Conservation (phyloP, 306 rosid species). For the Gastrolobium bilobum region DNA sequence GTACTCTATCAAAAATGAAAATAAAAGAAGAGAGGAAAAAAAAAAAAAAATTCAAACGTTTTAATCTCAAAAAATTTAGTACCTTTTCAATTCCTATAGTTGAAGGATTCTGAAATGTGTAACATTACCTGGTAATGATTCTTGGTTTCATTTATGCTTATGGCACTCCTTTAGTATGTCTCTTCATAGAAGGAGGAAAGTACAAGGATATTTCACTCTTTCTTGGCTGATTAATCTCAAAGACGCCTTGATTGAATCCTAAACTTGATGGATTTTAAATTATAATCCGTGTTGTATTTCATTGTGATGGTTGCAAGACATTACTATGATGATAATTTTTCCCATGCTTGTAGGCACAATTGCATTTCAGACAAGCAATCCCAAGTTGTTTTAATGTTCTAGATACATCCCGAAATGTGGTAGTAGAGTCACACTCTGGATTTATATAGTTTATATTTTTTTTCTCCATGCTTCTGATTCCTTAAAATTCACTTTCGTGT, state of each 20-base stretch:
- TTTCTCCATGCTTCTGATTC: not conserved
- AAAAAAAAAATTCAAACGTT: not conserved
- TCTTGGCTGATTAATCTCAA: not conserved
- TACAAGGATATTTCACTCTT: not conserved
- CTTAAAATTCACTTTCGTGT: constrained; percentile 31
- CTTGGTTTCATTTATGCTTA: not conserved
- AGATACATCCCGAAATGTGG: constrained; percentile 53
- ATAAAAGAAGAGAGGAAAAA: not conserved
- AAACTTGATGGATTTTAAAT: constrained; percentile 4
- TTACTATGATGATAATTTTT: constrained; percentile 7
- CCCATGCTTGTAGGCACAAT: constrained; percentile 55
- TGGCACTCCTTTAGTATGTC: not conserved
- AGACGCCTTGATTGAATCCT: not conserved
- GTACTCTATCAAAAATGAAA: not conserved
- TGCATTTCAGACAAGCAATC: constrained; percentile 54
- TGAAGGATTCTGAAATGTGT: not conserved
- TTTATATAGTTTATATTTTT: not conserved
- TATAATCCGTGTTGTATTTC: constrained; percentile 10
- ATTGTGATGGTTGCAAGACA: not conserved
- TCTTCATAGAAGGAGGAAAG: not conserved
- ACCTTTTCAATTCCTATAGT: not conserved
- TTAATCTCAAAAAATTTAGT: not conserved
- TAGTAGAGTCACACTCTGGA: constrained; percentile 12
- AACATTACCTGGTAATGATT: not conserved
- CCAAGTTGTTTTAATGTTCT: constrained; percentile 47